phyloP scores from a whole-genome alignment of 2,329 filamentous ascomycete genomes.

The Calonectria crousiana region DNA sequence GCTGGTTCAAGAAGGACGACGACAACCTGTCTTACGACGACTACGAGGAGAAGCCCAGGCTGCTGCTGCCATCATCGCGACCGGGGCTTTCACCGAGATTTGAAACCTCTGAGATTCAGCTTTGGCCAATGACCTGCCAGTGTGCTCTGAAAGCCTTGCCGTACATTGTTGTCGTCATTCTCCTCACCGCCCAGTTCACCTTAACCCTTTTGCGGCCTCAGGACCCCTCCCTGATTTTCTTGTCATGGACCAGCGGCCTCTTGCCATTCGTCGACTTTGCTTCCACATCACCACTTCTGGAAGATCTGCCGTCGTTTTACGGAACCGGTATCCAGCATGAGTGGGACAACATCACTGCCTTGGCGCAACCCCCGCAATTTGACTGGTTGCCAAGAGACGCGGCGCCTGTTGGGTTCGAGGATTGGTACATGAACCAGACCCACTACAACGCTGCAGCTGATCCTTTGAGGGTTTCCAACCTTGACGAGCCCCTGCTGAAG shows the following conservation, averaged over 20 bases:
- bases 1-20: conserved; percentile 23
- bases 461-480: conserved; percentile 56
- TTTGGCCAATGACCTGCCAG: conserved; percentile 7
- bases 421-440: conserved; percentile 39
- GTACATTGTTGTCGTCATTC: conserved; percentile 38
- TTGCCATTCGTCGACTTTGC: conserved; percentile 51
- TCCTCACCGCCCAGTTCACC: conserved; percentile 42
- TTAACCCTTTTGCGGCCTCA: conserved; percentile 44
- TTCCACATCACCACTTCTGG: conserved; percentile 46
- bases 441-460: conserved; percentile 53
- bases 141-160: conserved; percentile 27
- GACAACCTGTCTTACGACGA: conserved; percentile 3
- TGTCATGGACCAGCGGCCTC: conserved; percentile 51
- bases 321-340: conserved; percentile 43
- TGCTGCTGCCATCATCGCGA: background rate
- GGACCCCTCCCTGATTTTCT: conserved; percentile 49
- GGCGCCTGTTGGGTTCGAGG: conserved; percentile 39
- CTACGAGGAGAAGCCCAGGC: conserved; percentile 31
- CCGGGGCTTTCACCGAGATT: background rate
- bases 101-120: background rate
- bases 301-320: conserved; percentile 38
- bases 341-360: conserved; percentile 45
- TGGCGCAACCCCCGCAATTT: conserved; percentile 36
- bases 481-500: conserved; percentile 48
- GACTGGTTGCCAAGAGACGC: conserved; percentile 40